A percentile compares a stretch with the other conserved stretches of the same genome.
phyloP scores from a whole-genome alignment of 352 stramenopile genomes.

The Phytophthora chlamydospora region DNA sequence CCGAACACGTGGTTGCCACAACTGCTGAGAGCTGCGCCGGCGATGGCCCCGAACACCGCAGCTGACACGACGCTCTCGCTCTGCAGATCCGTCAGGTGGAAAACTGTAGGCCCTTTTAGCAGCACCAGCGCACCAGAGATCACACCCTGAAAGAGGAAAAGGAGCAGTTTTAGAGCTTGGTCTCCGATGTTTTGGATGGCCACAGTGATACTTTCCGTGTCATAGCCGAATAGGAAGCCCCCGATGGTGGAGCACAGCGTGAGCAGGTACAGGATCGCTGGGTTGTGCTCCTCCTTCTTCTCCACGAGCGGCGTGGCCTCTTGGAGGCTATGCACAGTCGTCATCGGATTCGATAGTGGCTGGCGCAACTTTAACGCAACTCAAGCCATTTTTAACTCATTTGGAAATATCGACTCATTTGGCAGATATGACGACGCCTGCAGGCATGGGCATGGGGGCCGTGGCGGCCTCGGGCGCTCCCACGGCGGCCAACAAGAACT shows the following conservation, averaged over 20 bases:
- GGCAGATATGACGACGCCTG: constrained; percentile 14
- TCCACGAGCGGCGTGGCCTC: constrained; percentile 19
- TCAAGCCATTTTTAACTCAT: too few relatives aligned
- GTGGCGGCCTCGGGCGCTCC: background rate
- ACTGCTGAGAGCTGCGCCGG: constrained; percentile 65
- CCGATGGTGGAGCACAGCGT: constrained; percentile 75
- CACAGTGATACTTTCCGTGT: constrained; percentile 45
- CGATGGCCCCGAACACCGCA: constrained; percentile 71
- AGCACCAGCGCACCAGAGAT: constrained; percentile 83
- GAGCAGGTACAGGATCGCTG: constrained; percentile 59
- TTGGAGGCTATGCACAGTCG: background rate
- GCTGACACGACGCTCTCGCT: constrained; percentile 78
- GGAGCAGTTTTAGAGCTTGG: background rate
- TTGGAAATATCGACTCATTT: background rate
- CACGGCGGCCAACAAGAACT: constrained; percentile 58
- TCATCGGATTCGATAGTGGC: background rate
- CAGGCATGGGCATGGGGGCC: constrained; percentile 7
- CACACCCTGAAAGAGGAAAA: constrained; percentile 49
- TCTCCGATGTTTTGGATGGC: background rate
- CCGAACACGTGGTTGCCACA: constrained; percentile 66
- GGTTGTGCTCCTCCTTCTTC: constrained; percentile 12
- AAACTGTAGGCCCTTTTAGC: constrained; percentile 65
- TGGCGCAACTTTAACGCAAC: too few relatives aligned
- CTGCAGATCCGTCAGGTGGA: constrained; percentile 63
- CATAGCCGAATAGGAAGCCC: constrained; percentile 85